Conservation (phyloP, 1,284 basidiomycete species). For the Ustilago vetiveriae region DNA sequence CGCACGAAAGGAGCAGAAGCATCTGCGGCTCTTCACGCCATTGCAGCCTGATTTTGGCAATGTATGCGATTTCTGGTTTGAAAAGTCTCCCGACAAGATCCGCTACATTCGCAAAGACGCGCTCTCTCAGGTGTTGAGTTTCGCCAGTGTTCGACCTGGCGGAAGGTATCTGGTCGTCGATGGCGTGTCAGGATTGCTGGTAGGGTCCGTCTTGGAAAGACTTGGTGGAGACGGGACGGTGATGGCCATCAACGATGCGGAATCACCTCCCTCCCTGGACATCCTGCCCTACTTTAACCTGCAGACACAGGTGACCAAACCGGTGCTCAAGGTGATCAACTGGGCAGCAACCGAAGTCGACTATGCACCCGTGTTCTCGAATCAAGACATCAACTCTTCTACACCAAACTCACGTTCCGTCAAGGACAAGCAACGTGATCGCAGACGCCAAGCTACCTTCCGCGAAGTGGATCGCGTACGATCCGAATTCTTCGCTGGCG, state of each 20-base stretch:
- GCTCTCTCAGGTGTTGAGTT: slow-evolving; percentile 84
- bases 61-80: slow-evolving; percentile 87
- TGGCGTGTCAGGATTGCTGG: slow-evolving; percentile 83
- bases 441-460: slow-evolving; percentile 46
- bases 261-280: slow-evolving; percentile 91
- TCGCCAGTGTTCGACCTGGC: slow-evolving; percentile 84
- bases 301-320: slow-evolving; percentile 61
- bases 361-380: slow-evolving; percentile 40
- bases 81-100: slow-evolving; percentile 74
- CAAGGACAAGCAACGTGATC: slow-evolving; percentile 40
- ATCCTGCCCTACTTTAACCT: slow-evolving; percentile 82
- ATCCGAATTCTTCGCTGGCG: slow-evolving; percentile 83
- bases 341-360: slow-evolving; percentile 57
- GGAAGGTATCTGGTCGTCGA: slow-evolving; percentile 90
- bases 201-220: slow-evolving; percentile 81
- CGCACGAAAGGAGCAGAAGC: slow-evolving; percentile 69
- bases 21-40: slow-evolving; percentile 86
- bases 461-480: slow-evolving; percentile 69
- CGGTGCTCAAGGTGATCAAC: slow-evolving; percentile 47
- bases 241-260: slow-evolving; percentile 86
- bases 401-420: slow-evolving; percentile 4
- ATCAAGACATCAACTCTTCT: slow-evolving; percentile 15
- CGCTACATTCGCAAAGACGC: slow-evolving; percentile 87
- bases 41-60: slow-evolving; percentile 88
- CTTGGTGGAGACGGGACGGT: slow-evolving; percentile 79